Conservation (phyloP, 176 grass and related monocot species). For the bread wheat (Triticum aestivum) region IWGSC_CS_RefSeq_v2.1 NC_057796.1:11945737-11946236, state of each 20-base stretch:
- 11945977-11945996: slow-evolving; percentile 84
- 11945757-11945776: slow-evolving; percentile 95
- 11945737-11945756: slow-evolving; percentile 31
- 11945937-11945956: not conserved
- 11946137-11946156: slow-evolving; percentile 79
- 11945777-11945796: slow-evolving; percentile 78
- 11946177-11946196: slow-evolving; percentile 60
- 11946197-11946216: not conserved
- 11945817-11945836: slow-evolving; percentile 85
- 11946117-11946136: slow-evolving; percentile 77
- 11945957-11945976: slow-evolving; percentile 55
- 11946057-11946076: slow-evolving; percentile 84
- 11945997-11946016: slow-evolving; percentile 77
- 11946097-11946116: slow-evolving; percentile 92
- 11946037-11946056: slow-evolving; percentile 76
- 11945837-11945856: slow-evolving; percentile 75
- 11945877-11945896: slow-evolving; percentile 18
- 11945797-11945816: slow-evolving; percentile 72
- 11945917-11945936: not conserved
- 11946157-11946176: slow-evolving; percentile 75
- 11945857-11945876: slow-evolving; percentile 71
- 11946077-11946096: slow-evolving; percentile 92
- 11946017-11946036: slow-evolving; percentile 80
- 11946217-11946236: not conserved
- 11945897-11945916: not conserved